Evolutionary conservation across 108 stramenopile genomes (phyloP).

Genomic region (Skeletonema tropicum): DNA sequence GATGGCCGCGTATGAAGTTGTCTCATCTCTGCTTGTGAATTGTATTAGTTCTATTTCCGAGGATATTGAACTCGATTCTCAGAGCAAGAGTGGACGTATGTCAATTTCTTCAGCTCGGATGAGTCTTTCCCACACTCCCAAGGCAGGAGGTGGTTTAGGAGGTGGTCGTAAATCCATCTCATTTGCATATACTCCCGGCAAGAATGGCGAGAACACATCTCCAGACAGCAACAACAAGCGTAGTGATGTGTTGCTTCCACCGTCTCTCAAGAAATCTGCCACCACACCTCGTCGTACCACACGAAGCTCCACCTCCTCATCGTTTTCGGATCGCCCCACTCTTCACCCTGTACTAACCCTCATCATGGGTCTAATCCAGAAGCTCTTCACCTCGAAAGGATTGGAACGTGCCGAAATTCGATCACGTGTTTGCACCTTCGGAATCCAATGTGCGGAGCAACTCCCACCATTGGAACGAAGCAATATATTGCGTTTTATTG

Average conservation of each 20-base stretch:
- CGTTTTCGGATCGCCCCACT: constrained; percentile 6
- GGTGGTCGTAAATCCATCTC: constrained; percentile 42
- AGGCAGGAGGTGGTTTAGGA: constrained; percentile 5
- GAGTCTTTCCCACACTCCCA: constrained; percentile 34
- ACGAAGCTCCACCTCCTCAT: constrained; percentile 16
- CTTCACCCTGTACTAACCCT: constrained; percentile 50
- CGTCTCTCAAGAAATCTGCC: constrained; percentile 47
- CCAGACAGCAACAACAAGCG: constrained; percentile 13
- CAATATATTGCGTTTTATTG: constrained; percentile 63
- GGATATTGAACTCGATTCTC: constrained; percentile 9
- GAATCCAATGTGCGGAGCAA: constrained; percentile 45
- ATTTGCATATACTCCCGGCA: constrained; percentile 23
- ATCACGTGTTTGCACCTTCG: constrained; percentile 34
- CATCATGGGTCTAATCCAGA: constrained; percentile 76
- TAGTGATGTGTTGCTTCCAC: constrained; percentile 20
- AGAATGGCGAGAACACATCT: neutral
- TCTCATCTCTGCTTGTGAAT: constrained; percentile 40
- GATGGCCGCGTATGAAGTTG: constrained; percentile 57
- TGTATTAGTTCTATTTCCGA: constrained; percentile 45
- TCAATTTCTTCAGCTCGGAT: neutral
- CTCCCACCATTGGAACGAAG: constrained; percentile 60
- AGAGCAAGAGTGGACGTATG: neutral
- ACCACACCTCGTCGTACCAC: constrained; percentile 39
- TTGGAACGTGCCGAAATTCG: constrained; percentile 69
- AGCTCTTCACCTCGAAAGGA: constrained; percentile 65